Evolutionary conservation across 78 protist genomes (phyloP).

Genomic region (Capsaspora owczarzaki): DNA sequence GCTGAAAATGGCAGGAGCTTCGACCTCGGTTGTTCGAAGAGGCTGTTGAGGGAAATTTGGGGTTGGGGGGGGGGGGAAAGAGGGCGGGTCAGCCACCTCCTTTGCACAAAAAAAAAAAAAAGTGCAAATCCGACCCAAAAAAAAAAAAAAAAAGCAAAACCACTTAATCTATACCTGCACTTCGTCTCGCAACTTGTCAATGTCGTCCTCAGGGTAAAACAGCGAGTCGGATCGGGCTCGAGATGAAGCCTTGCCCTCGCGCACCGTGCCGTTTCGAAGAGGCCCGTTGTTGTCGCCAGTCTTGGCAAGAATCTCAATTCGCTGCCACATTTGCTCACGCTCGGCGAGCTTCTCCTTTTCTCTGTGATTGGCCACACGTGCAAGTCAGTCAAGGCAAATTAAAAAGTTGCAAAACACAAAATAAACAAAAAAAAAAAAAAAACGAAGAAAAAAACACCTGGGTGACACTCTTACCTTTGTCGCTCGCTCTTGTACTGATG

Average conservation of each 20-base stretch:
- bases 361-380: not conserved
- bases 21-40: not conserved
- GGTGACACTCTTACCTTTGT: not conserved
- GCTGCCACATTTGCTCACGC: slow-evolving; percentile 2
- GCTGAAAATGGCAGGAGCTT: not conserved
- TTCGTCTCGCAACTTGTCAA: too few species aligned
- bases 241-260: too few species aligned
- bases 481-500: slow-evolving; percentile 6
- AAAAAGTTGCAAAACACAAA: not conserved
- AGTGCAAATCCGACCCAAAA: not conserved
- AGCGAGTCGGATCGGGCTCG: too few species aligned
- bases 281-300: not conserved
- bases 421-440: not conserved
- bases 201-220: too few species aligned
- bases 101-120: not conserved
- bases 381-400: not conserved
- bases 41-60: not conserved
- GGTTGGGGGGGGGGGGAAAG: too few species aligned
- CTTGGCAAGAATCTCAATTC: not conserved
- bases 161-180: too few species aligned
- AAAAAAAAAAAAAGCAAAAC: not conserved
- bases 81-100: too few species aligned
- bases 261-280: too few species aligned
- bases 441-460: not conserved
- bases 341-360: slow-evolving; percentile 1